A percentile compares a stretch with the other conserved stretches of the same genome.
Evolutionary conservation across 2,329 filamentous ascomycete species (phyloP).

Genomic region (Penicillium verrucosum): DNA sequence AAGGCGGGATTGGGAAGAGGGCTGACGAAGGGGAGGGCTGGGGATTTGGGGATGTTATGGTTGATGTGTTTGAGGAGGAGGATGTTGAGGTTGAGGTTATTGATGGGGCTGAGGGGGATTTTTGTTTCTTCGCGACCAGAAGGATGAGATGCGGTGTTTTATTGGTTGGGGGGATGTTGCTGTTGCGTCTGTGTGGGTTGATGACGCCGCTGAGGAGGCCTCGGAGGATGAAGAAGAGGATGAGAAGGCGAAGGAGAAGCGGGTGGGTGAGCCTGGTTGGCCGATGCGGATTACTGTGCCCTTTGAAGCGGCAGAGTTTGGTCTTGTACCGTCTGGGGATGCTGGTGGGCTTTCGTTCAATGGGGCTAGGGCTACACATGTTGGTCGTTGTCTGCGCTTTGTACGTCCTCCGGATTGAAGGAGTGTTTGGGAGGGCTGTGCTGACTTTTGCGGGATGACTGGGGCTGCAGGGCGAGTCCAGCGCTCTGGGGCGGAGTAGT

Average conservation of each 20-base stretch:
- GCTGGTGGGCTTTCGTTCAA: conserved; percentile 24
- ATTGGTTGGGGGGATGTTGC: background rate
- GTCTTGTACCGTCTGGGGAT: conserved; percentile 22
- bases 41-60: conserved; percentile 6
- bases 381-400: conserved; percentile 28
- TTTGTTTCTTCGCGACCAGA: conserved; percentile 22
- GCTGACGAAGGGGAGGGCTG: conserved; percentile 4
- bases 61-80: conserved; percentile 12
- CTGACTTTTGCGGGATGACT: conserved; percentile 30
- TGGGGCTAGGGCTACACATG: conserved; percentile 20
- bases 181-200: background rate
- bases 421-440: conserved; percentile 26
- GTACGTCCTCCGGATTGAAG: conserved; percentile 45
- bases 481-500: conserved; percentile 58
- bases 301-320: conserved; percentile 34
- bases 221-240: conserved; percentile 34
- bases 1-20: conserved; percentile 13
- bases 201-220: conserved; percentile 11
- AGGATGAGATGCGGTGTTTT: conserved; percentile 14
- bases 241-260: conserved; percentile 32
- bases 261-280: conserved; percentile 27
- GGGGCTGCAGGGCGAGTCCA: conserved; percentile 40
- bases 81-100: conserved; percentile 9
- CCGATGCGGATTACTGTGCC: conserved; percentile 37
- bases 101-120: conserved; percentile 31